These are phyloP conservation scores for Boletus sp. DNA, from an alignment of 1,284 basidiomycete genomes.

Conservation along the genomic window DNA sequence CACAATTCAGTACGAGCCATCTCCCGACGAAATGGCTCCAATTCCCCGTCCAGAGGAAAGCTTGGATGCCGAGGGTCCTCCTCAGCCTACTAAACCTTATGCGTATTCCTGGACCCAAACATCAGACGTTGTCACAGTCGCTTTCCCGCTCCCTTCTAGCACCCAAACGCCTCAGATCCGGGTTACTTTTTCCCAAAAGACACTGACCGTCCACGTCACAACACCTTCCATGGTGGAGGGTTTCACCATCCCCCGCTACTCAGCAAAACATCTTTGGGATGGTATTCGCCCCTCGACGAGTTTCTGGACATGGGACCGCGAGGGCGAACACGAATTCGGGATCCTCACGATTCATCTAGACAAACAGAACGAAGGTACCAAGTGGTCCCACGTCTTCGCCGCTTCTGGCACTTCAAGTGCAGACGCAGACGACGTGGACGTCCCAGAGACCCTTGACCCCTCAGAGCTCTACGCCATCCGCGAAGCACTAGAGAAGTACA, in stretches of 20 bases:
- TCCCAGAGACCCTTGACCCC: conserved; percentile 86
- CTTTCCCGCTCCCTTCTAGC: conserved; percentile 73
- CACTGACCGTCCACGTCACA: conserved; percentile 63
- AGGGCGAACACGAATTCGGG: conserved; percentile 61
- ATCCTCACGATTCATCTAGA: conserved; percentile 80
- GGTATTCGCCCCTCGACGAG: conserved; percentile 65
- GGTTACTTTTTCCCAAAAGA: conserved; percentile 61
- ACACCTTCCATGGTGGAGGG: conserved; percentile 29
- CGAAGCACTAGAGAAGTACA: conserved; percentile 84
- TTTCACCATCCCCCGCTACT: conserved; percentile 54
- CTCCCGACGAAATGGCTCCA: conserved; percentile 60
- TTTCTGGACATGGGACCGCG: conserved; percentile 86
- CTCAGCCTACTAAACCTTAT: conserved; percentile 45
- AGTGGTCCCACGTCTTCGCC: conserved; percentile 83
- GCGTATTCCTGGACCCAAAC: conserved; percentile 93
- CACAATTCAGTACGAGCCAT: conserved; percentile 47
- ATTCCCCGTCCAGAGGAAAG: conserved; percentile 60
- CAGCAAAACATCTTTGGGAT: conserved; percentile 71
- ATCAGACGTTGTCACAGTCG: conserved; percentile 74
- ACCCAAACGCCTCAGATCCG: conserved; percentile 63
- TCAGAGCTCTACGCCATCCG: conserved; percentile 76
- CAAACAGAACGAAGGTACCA: conserved; percentile 74
- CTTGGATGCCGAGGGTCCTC: conserved; percentile 37
- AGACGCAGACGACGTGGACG: conserved; percentile 58
- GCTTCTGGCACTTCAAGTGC: conserved; percentile 35